Percentiles rank a stretch among this genome's conserved stretches.
Conservation (phyloP, 768 basidiomycete genomes). For the Rhodotorula diobovata region DNA sequence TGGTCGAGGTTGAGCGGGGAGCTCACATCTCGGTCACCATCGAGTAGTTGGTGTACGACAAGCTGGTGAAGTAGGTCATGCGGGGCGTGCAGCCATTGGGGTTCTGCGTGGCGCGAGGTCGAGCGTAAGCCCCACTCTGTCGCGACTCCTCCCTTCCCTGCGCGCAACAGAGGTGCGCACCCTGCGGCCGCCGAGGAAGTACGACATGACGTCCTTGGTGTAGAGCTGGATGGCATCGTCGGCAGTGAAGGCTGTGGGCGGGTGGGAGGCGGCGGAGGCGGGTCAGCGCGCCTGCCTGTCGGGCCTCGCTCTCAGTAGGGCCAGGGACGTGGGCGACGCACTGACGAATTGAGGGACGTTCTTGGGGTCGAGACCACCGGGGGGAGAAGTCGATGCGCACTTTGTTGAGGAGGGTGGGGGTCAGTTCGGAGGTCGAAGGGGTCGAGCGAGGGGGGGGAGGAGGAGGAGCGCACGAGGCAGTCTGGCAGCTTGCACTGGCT, state of each 20-base stretch:
- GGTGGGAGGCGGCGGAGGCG: too few relatives aligned
- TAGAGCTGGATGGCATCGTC: constrained; percentile 64
- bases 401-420: constrained; percentile 31
- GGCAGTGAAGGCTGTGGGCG: constrained; percentile 34
- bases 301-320: too few relatives aligned
- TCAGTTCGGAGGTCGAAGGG: neutral
- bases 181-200: constrained; percentile 68
- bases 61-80: constrained; percentile 70
- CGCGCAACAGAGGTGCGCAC: too few relatives aligned
- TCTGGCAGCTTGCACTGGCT: constrained; percentile 62
- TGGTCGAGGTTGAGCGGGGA: too few relatives aligned
- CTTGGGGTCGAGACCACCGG: constrained; percentile 65
- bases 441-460: neutral
- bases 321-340: constrained; percentile 17
- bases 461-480: constrained; percentile 51
- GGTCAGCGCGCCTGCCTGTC: neutral
- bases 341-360: constrained; percentile 47
- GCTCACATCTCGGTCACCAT: constrained; percentile 24
- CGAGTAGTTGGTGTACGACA: constrained; percentile 67
- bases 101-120: constrained; percentile 4
- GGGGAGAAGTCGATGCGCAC: constrained; percentile 68
- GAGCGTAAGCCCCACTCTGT: neutral
- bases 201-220: constrained; percentile 67
- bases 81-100: constrained; percentile 57
- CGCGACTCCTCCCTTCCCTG: too few relatives aligned